A percentile compares a stretch with the other conserved stretches of the same genome.
Conservation (phyloP, 2,329 filamentous ascomycete genomes). For the Diplodia corticola region DNA sequence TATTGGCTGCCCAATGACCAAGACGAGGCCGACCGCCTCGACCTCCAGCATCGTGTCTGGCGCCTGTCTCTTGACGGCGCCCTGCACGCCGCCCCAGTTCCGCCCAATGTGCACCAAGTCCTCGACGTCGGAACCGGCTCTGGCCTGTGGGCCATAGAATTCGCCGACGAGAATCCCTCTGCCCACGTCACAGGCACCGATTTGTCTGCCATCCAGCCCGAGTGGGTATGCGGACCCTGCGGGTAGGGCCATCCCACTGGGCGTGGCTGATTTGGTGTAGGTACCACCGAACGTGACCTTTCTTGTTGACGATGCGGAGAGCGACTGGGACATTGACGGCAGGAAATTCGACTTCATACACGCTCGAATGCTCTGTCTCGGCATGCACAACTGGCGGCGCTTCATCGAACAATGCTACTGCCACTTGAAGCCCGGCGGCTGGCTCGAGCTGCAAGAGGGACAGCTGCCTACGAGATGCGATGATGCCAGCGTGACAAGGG, state of each 20-base stretch:
- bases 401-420: slow-evolving; percentile 47
- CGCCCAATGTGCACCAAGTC: slow-evolving; percentile 11
- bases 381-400: slow-evolving; percentile 55
- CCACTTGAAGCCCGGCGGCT: slow-evolving; percentile 52
- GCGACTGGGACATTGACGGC: slow-evolving; percentile 54
- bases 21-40: slow-evolving; percentile 39
- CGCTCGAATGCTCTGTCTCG: slow-evolving; percentile 53
- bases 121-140: slow-evolving; percentile 39
- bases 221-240: slow-evolving; percentile 33
- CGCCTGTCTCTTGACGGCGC: slow-evolving; percentile 38
- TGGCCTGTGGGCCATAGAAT: slow-evolving; percentile 39
- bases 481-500: slow-evolving; percentile 24
- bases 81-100: slow-evolving; percentile 38
- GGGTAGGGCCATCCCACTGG: slow-evolving; percentile 15
- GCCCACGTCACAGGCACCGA: slow-evolving; percentile 38
- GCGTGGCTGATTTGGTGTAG: slow-evolving; percentile 28
- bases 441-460: slow-evolving; percentile 52
- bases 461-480: slow-evolving; percentile 20
- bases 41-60: slow-evolving; percentile 42
- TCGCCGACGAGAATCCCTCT: slow-evolving; percentile 37
- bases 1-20: slow-evolving; percentile 42
- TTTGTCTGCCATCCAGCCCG: slow-evolving; percentile 32
- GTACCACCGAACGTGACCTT: slow-evolving; percentile 38
- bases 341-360: slow-evolving; percentile 60
- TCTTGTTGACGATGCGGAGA: slow-evolving; percentile 39